phyloP scores from a whole-genome alignment of 768 basidiomycete genomes.

The Mycena pura region DNA sequence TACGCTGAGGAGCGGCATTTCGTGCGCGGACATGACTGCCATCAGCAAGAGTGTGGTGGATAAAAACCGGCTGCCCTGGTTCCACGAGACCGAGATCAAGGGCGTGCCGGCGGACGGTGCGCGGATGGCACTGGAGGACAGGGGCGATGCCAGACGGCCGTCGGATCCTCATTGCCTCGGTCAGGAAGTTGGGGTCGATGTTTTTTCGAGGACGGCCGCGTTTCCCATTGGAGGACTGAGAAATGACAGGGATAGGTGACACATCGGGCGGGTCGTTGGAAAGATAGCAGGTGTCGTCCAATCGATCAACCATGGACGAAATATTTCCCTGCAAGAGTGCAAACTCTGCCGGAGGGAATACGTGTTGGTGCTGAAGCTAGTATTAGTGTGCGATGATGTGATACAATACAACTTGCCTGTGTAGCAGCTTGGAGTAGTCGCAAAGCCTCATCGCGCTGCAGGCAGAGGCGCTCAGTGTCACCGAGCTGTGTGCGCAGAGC shows the following conservation, averaged over 20 bases:
- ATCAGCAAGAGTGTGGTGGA: not conserved
- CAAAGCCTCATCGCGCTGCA: slow-evolving; percentile 8
- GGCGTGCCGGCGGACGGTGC: slow-evolving; percentile 18
- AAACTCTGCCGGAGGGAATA: slow-evolving; percentile 24
- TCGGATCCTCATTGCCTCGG: slow-evolving; percentile 33
- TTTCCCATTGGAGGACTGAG: slow-evolving; percentile 22
- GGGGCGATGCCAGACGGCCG: not conserved
- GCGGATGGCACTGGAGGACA: not conserved
- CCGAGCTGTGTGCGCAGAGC: slow-evolving; percentile 22
- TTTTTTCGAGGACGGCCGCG: slow-evolving; percentile 27
- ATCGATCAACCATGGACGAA: slow-evolving; percentile 24
- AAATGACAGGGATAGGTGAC: not conserved
- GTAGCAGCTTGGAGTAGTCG: slow-evolving; percentile 9
- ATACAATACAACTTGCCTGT: not conserved
- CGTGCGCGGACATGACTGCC: not conserved
- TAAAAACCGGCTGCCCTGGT: slow-evolving; percentile 10
- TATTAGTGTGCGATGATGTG: too few relatives aligned
- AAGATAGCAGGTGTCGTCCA: slow-evolving; percentile 22
- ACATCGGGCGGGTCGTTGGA: slow-evolving; percentile 26
- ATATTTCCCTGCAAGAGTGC: slow-evolving; percentile 22
- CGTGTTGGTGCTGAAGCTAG: slow-evolving; percentile 6
- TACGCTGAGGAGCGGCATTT: not conserved
- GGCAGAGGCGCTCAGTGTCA: not conserved
- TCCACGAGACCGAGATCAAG: slow-evolving; percentile 19
- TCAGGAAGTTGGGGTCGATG: slow-evolving; percentile 32